Conservation (phyloP, 768 basidiomycete genomes). For the Termitomyces sp. region DNA sequence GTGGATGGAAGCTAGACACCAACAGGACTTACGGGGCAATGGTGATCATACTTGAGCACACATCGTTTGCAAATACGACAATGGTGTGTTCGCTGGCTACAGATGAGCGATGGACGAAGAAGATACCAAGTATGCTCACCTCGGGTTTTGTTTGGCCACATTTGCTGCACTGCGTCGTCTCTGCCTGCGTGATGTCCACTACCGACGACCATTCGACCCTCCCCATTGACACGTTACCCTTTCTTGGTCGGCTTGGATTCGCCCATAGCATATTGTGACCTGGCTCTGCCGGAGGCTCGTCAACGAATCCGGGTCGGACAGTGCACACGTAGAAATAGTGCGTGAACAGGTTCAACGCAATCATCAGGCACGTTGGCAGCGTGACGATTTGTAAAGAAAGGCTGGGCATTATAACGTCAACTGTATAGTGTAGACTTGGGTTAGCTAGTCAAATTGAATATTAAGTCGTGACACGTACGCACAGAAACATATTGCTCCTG, state of each 20-base stretch:
- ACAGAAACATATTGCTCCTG: slow-evolving; percentile 81
- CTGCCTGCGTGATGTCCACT: slow-evolving; percentile 48
- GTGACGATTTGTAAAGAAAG: slow-evolving; percentile 55
- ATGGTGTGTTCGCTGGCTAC: slow-evolving; percentile 65
- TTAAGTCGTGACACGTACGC: slow-evolving; percentile 24
- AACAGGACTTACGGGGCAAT: slow-evolving; percentile 69
- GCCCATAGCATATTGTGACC: slow-evolving; percentile 57
- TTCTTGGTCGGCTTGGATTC: slow-evolving; percentile 22
- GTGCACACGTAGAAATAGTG: slow-evolving; percentile 89
- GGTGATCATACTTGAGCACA: slow-evolving; percentile 87
- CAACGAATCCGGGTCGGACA: slow-evolving; percentile 72
- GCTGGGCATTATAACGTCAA: slow-evolving; percentile 70
- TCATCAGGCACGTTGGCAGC: slow-evolving; percentile 66
- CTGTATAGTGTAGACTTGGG: slow-evolving; percentile 39
- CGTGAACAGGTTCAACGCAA: slow-evolving; percentile 67
- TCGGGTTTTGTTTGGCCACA: slow-evolving; percentile 73
- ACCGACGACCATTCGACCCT: slow-evolving; percentile 47
- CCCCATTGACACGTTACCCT: slow-evolving; percentile 27
- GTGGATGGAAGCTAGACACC: background rate
- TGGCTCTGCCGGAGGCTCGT: slow-evolving; percentile 43
- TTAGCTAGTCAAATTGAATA: background rate
- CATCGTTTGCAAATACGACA: slow-evolving; percentile 45
- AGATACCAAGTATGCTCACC: slow-evolving; percentile 36
- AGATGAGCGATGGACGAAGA: background rate
- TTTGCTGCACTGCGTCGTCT: slow-evolving; percentile 57